A percentile compares a stretch with the other conserved stretches of the same genome.
These are phyloP conservation scores for Alternaria longipes DNA, from an alignment of 2,329 filamentous ascomycete species.

Conservation along the genomic window DNA sequence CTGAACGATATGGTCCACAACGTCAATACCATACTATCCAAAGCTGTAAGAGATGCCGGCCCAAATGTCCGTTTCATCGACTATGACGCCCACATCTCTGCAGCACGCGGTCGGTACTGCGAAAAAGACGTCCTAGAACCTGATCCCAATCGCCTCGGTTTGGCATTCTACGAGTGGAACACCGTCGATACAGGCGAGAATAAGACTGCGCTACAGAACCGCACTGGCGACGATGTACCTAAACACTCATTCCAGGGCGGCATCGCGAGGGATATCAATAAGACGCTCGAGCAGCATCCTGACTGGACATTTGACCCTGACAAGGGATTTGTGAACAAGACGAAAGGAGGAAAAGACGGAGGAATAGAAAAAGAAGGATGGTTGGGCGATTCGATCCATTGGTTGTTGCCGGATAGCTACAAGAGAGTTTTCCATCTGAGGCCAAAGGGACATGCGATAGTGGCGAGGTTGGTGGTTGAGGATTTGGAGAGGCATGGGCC, in stretches of 20 bases:
- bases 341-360: neutral
- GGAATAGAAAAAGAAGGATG: neutral
- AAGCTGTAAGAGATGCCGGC: neutral
- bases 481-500: neutral
- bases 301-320: constrained; percentile 38
- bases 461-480: constrained; percentile 19
- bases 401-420: constrained; percentile 43
- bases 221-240: constrained; percentile 8
- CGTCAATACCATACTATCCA: constrained; percentile 25
- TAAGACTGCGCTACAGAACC: constrained; percentile 23
- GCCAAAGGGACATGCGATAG: constrained; percentile 34
- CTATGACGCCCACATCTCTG: neutral
- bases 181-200: constrained; percentile 41
- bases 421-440: constrained; percentile 43
- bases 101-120: neutral
- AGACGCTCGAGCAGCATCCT: constrained; percentile 37
- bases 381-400: constrained; percentile 31
- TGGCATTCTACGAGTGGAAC: constrained; percentile 46
- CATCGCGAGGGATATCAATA: constrained; percentile 35
- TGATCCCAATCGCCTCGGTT: constrained; percentile 32
- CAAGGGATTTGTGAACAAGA: constrained; percentile 37
- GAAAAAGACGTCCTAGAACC: constrained; percentile 1
- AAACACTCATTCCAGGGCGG: constrained; percentile 38
- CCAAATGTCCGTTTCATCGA: neutral
- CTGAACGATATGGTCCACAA: constrained; percentile 40